These are phyloP conservation scores for Knoxia roxburghii DNA, from an alignment of 257 asterid species.

Conservation along the genomic window DNA sequence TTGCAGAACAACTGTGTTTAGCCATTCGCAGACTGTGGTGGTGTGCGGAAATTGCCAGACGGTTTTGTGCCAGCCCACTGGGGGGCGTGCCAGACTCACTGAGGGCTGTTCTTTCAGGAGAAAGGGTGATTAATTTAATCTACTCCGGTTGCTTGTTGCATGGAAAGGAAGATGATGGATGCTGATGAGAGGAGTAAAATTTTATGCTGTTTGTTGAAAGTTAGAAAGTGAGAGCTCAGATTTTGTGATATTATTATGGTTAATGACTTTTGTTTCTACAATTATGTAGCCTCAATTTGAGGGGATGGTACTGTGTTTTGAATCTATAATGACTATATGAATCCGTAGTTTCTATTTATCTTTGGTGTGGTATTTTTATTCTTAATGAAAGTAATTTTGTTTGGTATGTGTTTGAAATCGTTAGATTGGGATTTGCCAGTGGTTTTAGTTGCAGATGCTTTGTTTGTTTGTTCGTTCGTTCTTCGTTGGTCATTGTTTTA, in stretches of 20 bases:
- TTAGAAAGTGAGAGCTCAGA: conserved; percentile 2
- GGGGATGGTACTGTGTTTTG: conserved; percentile 2
- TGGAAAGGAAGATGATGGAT: neutral
- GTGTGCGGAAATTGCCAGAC: conserved; percentile 57
- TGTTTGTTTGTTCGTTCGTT: no score
- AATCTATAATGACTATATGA: conserved; percentile 1
- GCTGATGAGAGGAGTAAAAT: neutral
- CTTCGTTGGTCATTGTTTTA: no score
- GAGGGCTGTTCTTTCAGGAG: conserved; percentile 75
- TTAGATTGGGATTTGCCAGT: no score
- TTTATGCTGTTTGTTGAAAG: neutral
- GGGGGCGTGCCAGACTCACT: conserved; percentile 63
- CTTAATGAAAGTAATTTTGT: neutral
- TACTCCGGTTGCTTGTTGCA: neutral
- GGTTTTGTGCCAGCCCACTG: conserved; percentile 58
- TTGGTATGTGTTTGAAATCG: no score
- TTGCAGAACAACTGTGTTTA: conserved; percentile 52
- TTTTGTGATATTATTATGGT: conserved; percentile 12
- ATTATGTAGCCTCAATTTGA: neutral
- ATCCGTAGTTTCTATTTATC: neutral
- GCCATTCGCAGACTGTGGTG: conserved; percentile 51
- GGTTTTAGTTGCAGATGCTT: no score
- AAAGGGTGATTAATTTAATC: conserved; percentile 45
- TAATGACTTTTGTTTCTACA: neutral
- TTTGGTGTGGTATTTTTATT: no score